Conservation (phyloP, 176 grass and related monocot species). For the Carex parvula region DNA sequence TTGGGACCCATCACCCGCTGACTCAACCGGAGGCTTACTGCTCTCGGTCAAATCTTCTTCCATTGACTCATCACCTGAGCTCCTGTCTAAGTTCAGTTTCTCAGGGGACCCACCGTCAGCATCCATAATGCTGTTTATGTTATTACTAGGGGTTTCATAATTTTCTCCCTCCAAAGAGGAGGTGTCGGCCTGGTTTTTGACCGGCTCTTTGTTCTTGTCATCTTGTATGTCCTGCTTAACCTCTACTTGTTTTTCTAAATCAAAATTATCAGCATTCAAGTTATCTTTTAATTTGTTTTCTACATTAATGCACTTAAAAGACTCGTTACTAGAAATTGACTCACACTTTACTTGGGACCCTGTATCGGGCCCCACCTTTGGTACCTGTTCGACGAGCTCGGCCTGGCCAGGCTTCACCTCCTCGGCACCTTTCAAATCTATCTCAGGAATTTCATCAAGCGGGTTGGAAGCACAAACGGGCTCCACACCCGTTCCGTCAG, state of each 20-base stretch:
- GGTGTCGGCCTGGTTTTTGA: slow-evolving; percentile 43
- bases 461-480: slow-evolving; percentile 18
- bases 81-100: slow-evolving; percentile 97
- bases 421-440: slow-evolving; percentile 35
- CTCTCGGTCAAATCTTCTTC: slow-evolving; percentile 84
- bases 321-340: slow-evolving; percentile 72
- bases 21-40: slow-evolving; percentile 53
- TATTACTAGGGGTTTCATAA: slow-evolving; percentile 47
- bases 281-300: slow-evolving; percentile 93
- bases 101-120: slow-evolving; percentile 68
- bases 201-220: slow-evolving; percentile 73
- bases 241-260: slow-evolving; percentile 90
- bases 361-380: slow-evolving; percentile 84
- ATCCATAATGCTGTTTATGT: slow-evolving; percentile 43
- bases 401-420: slow-evolving; percentile 21
- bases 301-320: slow-evolving; percentile 85
- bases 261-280: slow-evolving; percentile 98
- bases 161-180: slow-evolving; percentile 66
- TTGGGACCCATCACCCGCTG: slow-evolving; percentile 44
- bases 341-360: slow-evolving; percentile 88
- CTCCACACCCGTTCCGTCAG: slow-evolving; percentile 29
- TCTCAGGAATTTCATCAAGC: slow-evolving; percentile 28
- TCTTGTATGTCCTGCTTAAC: slow-evolving; percentile 66
- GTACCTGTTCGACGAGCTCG: slow-evolving; percentile 79
- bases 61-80: slow-evolving; percentile 98